Evolutionary conservation across 345 rosid genomes (phyloP).

Genomic region (Eucalyptus grandis): DNA sequence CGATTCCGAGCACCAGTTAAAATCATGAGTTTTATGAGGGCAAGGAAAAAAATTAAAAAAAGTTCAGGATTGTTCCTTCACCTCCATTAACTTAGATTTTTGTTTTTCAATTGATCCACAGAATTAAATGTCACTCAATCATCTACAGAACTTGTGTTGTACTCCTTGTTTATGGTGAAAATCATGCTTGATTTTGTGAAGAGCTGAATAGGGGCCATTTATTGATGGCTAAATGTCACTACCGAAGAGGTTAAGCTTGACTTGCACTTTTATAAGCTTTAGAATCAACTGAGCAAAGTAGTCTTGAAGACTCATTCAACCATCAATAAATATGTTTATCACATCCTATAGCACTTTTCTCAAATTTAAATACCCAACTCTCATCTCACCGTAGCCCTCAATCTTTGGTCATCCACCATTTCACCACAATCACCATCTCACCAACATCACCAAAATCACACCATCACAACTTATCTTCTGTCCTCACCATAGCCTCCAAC

Average conservation of each 20-base stretch:
- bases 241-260: not conserved
- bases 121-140: not conserved
- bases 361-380: not conserved
- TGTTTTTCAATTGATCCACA: not conserved
- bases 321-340: not conserved
- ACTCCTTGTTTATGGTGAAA: not conserved
- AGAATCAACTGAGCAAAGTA: not conserved
- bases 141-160: not conserved
- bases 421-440: not conserved
- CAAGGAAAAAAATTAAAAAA: not conserved
- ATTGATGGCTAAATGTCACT: not conserved
- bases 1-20: not conserved
- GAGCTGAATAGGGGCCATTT: not conserved
- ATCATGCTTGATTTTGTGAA: not conserved
- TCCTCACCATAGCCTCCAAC: not conserved
- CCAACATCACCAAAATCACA: not conserved
- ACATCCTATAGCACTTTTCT: not conserved
- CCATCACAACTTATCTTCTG: not conserved
- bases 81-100: not conserved
- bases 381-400: not conserved
- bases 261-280: not conserved
- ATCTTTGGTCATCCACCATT: not conserved
- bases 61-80: not conserved
- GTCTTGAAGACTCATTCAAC: not conserved
- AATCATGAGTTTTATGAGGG: not conserved